These are phyloP conservation scores for Sporobolus alterniflorus DNA, from an alignment of 202 grass and related monocot species.

Conservation along the genomic window DNA sequence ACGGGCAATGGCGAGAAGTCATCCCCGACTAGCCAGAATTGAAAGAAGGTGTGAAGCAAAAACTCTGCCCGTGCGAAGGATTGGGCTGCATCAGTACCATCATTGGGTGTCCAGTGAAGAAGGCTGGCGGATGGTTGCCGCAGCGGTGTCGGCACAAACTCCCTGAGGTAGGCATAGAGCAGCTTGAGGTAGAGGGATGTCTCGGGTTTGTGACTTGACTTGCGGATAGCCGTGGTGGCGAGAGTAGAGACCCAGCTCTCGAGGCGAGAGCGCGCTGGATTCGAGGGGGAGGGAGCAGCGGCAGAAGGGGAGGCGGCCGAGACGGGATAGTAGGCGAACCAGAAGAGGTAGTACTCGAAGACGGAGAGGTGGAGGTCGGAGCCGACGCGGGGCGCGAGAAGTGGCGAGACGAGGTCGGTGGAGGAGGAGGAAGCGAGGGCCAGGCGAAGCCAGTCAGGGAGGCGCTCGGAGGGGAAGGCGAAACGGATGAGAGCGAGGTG, in stretches of 20 bases:
- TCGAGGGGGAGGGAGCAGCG: neutral
- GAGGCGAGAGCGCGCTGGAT: slow-evolving; percentile 46
- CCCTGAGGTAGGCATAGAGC: slow-evolving; percentile 68
- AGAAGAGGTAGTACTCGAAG: slow-evolving; percentile 88
- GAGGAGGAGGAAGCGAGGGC: slow-evolving; percentile 32
- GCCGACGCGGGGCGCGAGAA: slow-evolving; percentile 56
- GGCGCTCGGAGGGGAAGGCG: slow-evolving; percentile 76
- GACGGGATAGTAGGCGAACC: slow-evolving; percentile 87
- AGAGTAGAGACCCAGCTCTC: slow-evolving; percentile 78
- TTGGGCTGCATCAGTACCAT: neutral
- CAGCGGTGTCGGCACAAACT: slow-evolving; percentile 42
- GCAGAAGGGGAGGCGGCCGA: slow-evolving; percentile 21
- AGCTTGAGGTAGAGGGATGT: slow-evolving; percentile 63
- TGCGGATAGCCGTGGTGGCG: slow-evolving; percentile 41
- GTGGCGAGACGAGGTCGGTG: slow-evolving; percentile 41
- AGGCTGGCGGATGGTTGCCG: slow-evolving; percentile 19
- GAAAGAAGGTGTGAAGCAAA: slow-evolving; percentile 67
- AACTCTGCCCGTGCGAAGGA: slow-evolving; percentile 62
- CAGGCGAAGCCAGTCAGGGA: slow-evolving; percentile 76
- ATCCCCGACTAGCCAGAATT: slow-evolving; percentile 87
- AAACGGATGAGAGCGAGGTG: slow-evolving; percentile 63
- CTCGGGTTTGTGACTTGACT: slow-evolving; percentile 43
- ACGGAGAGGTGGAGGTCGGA: slow-evolving; percentile 74
- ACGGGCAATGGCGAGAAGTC: slow-evolving; percentile 75
- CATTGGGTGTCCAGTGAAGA: slow-evolving; percentile 44